These are phyloP conservation scores for Neonectria punicea DNA, from an alignment of 2,329 filamentous ascomycete species.

Conservation along the genomic window DNA sequence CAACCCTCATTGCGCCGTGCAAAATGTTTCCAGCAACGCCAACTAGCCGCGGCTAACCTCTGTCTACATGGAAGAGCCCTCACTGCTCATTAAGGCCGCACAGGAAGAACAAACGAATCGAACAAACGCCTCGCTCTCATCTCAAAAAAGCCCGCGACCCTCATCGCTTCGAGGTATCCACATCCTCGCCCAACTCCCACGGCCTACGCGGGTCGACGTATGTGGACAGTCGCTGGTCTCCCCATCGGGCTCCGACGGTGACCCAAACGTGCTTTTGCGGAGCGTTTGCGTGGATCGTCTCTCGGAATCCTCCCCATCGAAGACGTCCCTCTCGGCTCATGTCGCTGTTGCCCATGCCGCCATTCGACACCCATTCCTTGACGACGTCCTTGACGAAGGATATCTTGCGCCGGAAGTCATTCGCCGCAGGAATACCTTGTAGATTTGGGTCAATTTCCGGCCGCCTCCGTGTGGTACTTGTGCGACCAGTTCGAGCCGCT, in stretches of 20 bases:
- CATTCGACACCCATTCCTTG: conserved; percentile 76
- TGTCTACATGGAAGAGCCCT: conserved; percentile 40
- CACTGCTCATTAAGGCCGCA: conserved; percentile 41
- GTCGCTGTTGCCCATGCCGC: conserved; percentile 74
- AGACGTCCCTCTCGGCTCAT: conserved; percentile 66
- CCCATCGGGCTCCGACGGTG: conserved; percentile 71
- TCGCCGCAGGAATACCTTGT: conserved; percentile 74
- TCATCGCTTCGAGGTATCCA: conserved; percentile 53
- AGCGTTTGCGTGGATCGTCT: conserved; percentile 61
- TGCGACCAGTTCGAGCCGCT: conserved; percentile 52
- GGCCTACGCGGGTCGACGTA: conserved; percentile 66
- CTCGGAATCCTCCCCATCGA: conserved; percentile 68
- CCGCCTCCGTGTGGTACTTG: conserved; percentile 62
- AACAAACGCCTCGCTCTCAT: conserved; percentile 39
- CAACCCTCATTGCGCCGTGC: conserved; percentile 32
- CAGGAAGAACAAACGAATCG: conserved; percentile 36
- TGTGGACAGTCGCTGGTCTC: conserved; percentile 65
- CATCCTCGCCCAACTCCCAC: conserved; percentile 63
- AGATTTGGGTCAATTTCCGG: conserved; percentile 70
- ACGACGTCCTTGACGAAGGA: conserved; percentile 76
- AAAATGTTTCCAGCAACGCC: conserved; percentile 38
- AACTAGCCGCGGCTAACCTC: conserved; percentile 29
- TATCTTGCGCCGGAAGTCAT: conserved; percentile 79
- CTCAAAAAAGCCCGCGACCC: conserved; percentile 6
- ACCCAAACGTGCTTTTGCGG: conserved; percentile 75